Percentiles rank a stretch among this genome's conserved stretches.
Evolutionary conservation across 371 early-diverging fungal genomes (phyloP).

Genomic region (Rhizopus sp.): DNA sequence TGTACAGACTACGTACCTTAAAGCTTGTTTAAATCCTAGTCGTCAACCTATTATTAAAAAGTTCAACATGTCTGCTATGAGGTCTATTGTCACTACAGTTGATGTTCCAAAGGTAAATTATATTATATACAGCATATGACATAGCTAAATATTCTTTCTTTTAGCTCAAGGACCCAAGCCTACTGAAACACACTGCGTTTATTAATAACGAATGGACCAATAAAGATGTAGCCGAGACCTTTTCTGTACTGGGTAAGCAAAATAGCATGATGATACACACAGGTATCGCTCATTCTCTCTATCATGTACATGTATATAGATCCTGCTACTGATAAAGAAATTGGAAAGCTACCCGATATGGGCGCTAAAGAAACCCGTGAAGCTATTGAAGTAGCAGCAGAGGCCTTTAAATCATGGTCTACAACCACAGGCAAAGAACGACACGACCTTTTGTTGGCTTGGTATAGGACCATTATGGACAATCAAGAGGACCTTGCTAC

Average conservation of each 20-base stretch:
- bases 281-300: background rate
- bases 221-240: slow-evolving; percentile 40
- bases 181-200: slow-evolving; percentile 55
- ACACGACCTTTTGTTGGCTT: slow-evolving; percentile 64
- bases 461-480: slow-evolving; percentile 69
- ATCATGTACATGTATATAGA: slow-evolving; percentile 34
- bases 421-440: slow-evolving; percentile 65
- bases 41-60: slow-evolving; percentile 17
- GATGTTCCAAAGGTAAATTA: slow-evolving; percentile 36
- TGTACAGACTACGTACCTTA: slow-evolving; percentile 32
- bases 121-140: background rate
- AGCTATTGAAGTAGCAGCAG: slow-evolving; percentile 64
- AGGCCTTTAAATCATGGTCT: slow-evolving; percentile 67
- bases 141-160: background rate
- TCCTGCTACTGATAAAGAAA: slow-evolving; percentile 68
- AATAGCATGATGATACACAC: background rate
- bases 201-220: slow-evolving; percentile 61
- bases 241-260: slow-evolving; percentile 45
- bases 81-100: slow-evolving; percentile 25
- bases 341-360: slow-evolving; percentile 73
- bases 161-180: slow-evolving; percentile 55
- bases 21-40: slow-evolving; percentile 34
- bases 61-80: slow-evolving; percentile 12
- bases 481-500: slow-evolving; percentile 77
- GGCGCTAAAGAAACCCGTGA: slow-evolving; percentile 55